These are phyloP conservation scores for Botrytis cinerea DNA, from an alignment of 2,329 filamentous ascomycete species.

Conservation along the genomic window DNA sequence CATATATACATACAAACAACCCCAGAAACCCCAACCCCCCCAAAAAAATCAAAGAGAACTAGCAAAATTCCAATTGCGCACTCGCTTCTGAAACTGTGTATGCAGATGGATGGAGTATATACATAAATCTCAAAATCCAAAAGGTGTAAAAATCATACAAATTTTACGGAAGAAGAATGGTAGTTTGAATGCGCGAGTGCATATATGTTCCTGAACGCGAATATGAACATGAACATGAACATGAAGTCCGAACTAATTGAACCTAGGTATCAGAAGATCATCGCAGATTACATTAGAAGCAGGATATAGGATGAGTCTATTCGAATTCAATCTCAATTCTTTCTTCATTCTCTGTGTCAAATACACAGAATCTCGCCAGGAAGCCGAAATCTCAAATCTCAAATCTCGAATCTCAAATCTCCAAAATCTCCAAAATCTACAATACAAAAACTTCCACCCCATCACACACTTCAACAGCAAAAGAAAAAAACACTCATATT, in stretches of 20 bases:
- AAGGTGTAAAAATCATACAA: too few relatives aligned
- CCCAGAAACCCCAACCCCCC: too few relatives aligned
- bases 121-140: too few relatives aligned
- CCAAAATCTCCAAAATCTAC: too few relatives aligned
- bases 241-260: neutral
- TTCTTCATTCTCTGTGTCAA: neutral
- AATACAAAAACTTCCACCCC: too few relatives aligned
- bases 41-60: neutral
- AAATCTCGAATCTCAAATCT: too few relatives aligned
- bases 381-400: neutral
- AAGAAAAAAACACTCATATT: too few relatives aligned
- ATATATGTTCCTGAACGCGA: too few relatives aligned
- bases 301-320: neutral
- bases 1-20: too few relatives aligned
- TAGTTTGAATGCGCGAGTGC: too few relatives aligned
- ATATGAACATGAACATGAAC: neutral
- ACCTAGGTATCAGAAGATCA: too few relatives aligned
- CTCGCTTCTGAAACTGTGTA: too few relatives aligned
- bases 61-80: rapidly evolving
- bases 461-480: neutral
- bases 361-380: neutral
- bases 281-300: neutral
- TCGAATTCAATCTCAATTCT: neutral
- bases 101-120: neutral
- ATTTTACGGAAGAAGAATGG: neutral